phyloP scores from a whole-genome alignment of 1,284 basidiomycete genomes.

The Sporisorium graminicola region DNA sequence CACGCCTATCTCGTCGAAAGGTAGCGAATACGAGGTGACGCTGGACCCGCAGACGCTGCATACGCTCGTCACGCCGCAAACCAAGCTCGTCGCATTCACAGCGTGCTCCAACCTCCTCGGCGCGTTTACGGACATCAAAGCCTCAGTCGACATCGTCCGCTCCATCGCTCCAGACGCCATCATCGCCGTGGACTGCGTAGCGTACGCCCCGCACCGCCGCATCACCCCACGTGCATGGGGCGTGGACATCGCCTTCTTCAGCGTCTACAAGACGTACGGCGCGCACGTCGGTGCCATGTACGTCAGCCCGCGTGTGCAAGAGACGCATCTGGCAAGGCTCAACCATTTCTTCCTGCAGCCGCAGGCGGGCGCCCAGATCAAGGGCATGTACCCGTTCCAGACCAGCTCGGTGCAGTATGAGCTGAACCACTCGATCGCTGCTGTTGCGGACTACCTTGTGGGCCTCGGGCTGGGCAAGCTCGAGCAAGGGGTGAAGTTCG shows the following conservation, averaged over 20 bases:
- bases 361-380: conserved; percentile 44
- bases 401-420: conserved; percentile 76
- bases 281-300: conserved; percentile 80
- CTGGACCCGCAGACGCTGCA: conserved; percentile 76
- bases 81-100: conserved; percentile 80
- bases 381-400: conserved; percentile 78
- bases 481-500: neutral
- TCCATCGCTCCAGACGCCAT: conserved; percentile 75
- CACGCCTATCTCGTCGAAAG: conserved; percentile 68
- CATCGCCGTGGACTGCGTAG: conserved; percentile 80
- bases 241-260: conserved; percentile 79
- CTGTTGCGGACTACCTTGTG: conserved; percentile 77
- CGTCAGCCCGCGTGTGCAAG: conserved; percentile 73
- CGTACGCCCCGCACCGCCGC: conserved; percentile 80
- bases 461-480: conserved; percentile 70
- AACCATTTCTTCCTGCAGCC: conserved; percentile 78
- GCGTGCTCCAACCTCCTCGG: conserved; percentile 84
- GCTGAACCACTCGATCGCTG: conserved; percentile 76
- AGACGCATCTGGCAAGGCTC: conserved; percentile 73
- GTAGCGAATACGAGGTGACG: conserved; percentile 75
- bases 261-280: conserved; percentile 84
- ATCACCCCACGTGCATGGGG: conserved; percentile 75
- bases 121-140: conserved; percentile 75
- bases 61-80: conserved; percentile 76
- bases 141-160: conserved; percentile 59